phyloP scores from a whole-genome alignment of 2,329 filamentous ascomycete genomes.

The Fusarium buxicola region DNA sequence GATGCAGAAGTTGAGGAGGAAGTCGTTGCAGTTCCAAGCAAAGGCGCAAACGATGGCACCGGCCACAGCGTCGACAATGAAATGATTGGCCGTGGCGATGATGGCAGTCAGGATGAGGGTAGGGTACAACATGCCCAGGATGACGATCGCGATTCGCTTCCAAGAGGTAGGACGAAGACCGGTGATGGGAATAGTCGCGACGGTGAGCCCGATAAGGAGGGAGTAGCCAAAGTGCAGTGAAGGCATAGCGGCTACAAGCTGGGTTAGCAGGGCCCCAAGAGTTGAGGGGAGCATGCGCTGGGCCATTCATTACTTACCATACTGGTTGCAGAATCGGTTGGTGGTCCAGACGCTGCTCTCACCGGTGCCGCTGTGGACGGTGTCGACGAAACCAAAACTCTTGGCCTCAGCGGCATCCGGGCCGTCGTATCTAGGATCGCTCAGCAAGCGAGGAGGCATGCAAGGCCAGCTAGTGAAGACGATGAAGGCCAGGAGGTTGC shows the following conservation, averaged over 20 bases:
- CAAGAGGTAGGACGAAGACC: conserved; percentile 63
- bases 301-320: conserved; percentile 60
- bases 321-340: conserved; percentile 81
- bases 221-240: conserved; percentile 82
- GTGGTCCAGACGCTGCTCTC: conserved; percentile 68
- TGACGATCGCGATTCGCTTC: conserved; percentile 59
- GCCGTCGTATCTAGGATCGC: conserved; percentile 66
- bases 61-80: conserved; percentile 77
- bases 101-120: conserved; percentile 74
- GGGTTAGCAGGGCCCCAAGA: conserved; percentile 15
- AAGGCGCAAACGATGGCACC: conserved; percentile 73
- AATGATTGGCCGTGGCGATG: conserved; percentile 78
- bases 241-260: conserved; percentile 74
- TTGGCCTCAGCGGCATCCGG: conserved; percentile 67
- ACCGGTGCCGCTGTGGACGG: conserved; percentile 61
- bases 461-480: conserved; percentile 73
- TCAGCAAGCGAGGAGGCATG: conserved; percentile 72
- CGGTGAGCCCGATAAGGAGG: conserved; percentile 76
- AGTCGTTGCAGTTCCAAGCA: conserved; percentile 68
- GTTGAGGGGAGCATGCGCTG: too few species aligned
- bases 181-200: conserved; percentile 72
- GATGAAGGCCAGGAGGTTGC: conserved; percentile 70
- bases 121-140: conserved; percentile 72
- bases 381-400: conserved; percentile 71
- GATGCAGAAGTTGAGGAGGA: conserved; percentile 71